Conservation (phyloP, 441 rosid genomes). For the Syzygium malaccense region DNA sequence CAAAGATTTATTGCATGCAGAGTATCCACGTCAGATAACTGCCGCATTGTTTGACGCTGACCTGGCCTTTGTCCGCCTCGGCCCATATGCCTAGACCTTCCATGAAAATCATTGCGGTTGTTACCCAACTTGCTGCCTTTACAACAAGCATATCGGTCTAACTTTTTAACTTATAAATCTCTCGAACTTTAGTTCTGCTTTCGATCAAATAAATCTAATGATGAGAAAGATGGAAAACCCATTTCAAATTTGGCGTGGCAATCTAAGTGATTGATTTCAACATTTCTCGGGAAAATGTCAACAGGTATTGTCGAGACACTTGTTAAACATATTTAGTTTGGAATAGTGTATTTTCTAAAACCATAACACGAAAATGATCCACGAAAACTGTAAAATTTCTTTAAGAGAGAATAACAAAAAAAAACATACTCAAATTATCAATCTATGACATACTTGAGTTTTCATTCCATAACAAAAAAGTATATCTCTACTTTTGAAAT, state of each 20-base stretch:
- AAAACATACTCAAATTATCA: no score
- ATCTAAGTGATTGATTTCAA: neutral
- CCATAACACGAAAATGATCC: neutral
- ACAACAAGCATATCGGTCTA: neutral
- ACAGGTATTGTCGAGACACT: neutral
- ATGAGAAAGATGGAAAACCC: neutral
- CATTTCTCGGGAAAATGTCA: neutral
- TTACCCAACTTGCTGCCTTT: neutral
- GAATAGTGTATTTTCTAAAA: neutral
- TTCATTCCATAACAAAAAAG: no score
- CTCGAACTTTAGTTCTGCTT: neutral
- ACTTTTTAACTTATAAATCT: neutral
- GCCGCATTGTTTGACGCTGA: neutral
- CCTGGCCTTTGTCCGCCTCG: neutral
- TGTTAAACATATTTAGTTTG: neutral
- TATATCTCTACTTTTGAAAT: no score
- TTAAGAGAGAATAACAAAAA: no score
- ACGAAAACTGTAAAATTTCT: neutral
- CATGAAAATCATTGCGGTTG: no score
- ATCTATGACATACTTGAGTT: no score
- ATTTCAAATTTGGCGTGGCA: neutral
- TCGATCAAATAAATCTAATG: neutral
- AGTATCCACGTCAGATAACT: neutral
- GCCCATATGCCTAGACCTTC: neutral
- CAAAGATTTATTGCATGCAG: neutral